Conservation (phyloP, 257 asterid species). For the Solanum raphanifolium region DNA sequence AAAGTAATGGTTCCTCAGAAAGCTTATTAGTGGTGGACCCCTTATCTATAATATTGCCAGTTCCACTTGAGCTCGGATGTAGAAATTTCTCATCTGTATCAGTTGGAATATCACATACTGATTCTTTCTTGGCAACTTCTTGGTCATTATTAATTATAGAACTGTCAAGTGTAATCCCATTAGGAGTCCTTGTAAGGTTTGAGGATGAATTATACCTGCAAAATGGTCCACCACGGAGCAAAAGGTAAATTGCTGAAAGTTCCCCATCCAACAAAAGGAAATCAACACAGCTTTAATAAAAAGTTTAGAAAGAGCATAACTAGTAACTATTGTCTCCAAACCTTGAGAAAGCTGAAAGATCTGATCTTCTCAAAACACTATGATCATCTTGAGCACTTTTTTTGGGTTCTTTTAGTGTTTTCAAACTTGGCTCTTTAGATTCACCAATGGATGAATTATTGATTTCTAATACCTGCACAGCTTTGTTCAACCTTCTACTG, state of each 20-base stretch:
- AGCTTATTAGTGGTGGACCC: slow-evolving; percentile 53
- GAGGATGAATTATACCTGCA: slow-evolving; percentile 64
- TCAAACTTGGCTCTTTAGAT: slow-evolving; percentile 51
- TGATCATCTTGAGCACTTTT: slow-evolving; percentile 41
- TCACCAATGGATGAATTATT: slow-evolving; percentile 16
- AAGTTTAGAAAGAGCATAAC: neutral
- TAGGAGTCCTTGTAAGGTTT: slow-evolving; percentile 36
- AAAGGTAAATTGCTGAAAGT: neutral
- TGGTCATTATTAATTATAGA: slow-evolving; percentile 31
- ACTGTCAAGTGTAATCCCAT: slow-evolving; percentile 34
- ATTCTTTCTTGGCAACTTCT: slow-evolving; percentile 44
- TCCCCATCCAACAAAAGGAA: neutral
- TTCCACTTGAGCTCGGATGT: slow-evolving; percentile 49
- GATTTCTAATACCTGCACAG: slow-evolving; percentile 23
- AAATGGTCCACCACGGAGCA: slow-evolving; percentile 26
- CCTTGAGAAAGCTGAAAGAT: slow-evolving; percentile 89
- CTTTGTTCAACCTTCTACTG: slow-evolving; percentile 27
- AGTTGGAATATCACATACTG: slow-evolving; percentile 23
- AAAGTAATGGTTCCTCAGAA: slow-evolving; percentile 4
- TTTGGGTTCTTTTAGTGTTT: slow-evolving; percentile 39
- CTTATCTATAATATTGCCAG: slow-evolving; percentile 44
- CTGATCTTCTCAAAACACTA: slow-evolving; percentile 50
- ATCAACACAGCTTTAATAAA: slow-evolving; percentile 27
- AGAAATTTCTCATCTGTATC: slow-evolving; percentile 27
- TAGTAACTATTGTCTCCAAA: slow-evolving; percentile 15